Conservation (phyloP, 345 rosid genomes). For the Bruguiera parviflora region DNA sequence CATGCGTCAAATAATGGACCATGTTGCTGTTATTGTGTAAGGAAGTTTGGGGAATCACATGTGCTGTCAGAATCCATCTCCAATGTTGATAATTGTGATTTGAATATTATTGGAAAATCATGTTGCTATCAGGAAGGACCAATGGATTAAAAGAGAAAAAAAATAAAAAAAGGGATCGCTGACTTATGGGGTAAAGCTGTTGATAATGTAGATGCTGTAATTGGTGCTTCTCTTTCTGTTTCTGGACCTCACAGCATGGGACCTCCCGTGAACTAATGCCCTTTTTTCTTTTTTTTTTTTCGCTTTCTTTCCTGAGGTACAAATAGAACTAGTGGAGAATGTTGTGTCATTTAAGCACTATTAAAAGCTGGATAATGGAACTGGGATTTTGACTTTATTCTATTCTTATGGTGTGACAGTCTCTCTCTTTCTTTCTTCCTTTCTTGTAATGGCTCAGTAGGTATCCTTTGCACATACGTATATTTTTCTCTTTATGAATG, state of each 20-base stretch:
- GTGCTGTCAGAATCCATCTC: slow-evolving; percentile 1
- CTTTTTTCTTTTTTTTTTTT: neutral
- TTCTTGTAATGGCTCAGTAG: no score
- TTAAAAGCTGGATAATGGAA: neutral
- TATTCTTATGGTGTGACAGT: neutral
- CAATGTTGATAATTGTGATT: neutral
- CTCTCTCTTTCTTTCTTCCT: no score
- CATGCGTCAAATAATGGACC: slow-evolving; percentile 7
- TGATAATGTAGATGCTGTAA: neutral
- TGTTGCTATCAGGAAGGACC: no score
- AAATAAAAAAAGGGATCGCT: neutral
- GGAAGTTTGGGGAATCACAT: slow-evolving; percentile 14
- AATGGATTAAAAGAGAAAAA: no score
- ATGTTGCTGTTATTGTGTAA: neutral
- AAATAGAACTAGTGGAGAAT: slow-evolving; percentile 5
- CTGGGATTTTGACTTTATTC: neutral
- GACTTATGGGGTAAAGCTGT: neutral
- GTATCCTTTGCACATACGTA: neutral
- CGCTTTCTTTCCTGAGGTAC: neutral
- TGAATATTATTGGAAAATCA: no score
- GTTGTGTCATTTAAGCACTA: neutral
- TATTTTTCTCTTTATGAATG: neutral
- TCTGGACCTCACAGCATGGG: no score
- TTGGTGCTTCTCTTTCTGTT: neutral
- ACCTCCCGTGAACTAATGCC: no score